Conservation (phyloP, 1,284 basidiomycete genomes). For the Dichomitus squalens region DNA sequence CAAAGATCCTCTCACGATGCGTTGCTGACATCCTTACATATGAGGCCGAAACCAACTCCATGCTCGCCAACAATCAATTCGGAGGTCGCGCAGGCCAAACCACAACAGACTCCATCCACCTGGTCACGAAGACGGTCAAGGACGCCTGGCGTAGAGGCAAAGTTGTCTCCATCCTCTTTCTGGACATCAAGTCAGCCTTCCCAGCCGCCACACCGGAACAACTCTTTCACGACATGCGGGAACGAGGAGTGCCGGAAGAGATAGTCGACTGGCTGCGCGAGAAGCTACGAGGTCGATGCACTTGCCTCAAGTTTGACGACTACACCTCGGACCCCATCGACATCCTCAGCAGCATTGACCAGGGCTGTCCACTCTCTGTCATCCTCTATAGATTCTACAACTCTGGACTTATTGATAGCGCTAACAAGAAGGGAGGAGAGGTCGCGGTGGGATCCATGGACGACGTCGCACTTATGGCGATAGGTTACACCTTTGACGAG, state of each 20-base stretch:
- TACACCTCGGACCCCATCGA: conserved; percentile 25
- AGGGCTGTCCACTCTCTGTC: conserved; percentile 33
- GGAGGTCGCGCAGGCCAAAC: conserved; percentile 37
- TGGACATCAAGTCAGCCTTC: conserved; percentile 45
- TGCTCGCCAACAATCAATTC: conserved; percentile 35
- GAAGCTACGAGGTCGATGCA: conserved; percentile 27
- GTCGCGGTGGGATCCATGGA: conserved; percentile 32
- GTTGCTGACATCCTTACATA: conserved; percentile 27
- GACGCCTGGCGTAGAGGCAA: conserved; percentile 36
- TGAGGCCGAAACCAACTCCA: conserved; percentile 23
- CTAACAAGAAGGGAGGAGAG: conserved; percentile 16
- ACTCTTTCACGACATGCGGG: conserved; percentile 36
- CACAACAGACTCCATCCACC: conserved; percentile 41
- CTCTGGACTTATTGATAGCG: conserved; percentile 25
- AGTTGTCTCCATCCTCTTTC: conserved; percentile 36
- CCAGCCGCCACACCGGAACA: conserved; percentile 33
- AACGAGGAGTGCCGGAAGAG: conserved; percentile 29
- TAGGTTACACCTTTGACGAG: background rate
- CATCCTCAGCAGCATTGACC: conserved; percentile 34
- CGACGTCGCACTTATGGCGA: conserved; percentile 21
- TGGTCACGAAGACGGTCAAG: conserved; percentile 33
- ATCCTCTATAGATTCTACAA: conserved; percentile 36
- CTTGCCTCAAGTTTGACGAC: conserved; percentile 34
- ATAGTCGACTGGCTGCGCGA: conserved; percentile 26
- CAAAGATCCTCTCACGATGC: conserved; percentile 36